Conservation (phyloP, 257 asterid species). For the Lycium barbarum region DNA sequence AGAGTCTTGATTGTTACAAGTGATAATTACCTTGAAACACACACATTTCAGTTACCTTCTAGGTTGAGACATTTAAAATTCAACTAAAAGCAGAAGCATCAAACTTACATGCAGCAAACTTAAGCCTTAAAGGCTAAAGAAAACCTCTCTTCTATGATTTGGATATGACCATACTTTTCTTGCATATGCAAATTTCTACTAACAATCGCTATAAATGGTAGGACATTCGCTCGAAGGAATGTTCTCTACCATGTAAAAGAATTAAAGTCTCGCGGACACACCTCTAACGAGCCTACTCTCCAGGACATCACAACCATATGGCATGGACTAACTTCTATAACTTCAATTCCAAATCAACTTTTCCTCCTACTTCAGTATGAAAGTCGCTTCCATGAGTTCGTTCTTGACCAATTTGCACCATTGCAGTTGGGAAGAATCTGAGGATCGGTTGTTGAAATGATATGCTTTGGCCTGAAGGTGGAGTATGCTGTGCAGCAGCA, state of each 20-base stretch:
- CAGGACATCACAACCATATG: not conserved
- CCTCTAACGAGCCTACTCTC: not conserved
- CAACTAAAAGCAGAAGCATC: not conserved
- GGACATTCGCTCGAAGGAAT: not conserved
- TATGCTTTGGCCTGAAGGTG: conserved; percentile 42
- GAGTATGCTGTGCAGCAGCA: conserved; percentile 33
- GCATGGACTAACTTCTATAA: conserved; percentile 41
- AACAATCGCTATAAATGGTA: not conserved
- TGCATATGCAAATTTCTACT: not conserved
- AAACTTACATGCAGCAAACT: too few relatives aligned
- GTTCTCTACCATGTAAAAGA: not conserved
- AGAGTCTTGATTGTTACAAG: not conserved
- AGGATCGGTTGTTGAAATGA: conserved; percentile 42
- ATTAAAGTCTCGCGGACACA: not conserved
- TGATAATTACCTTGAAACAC: not conserved
- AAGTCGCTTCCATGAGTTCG: conserved; percentile 37
- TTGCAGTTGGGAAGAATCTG: conserved; percentile 61
- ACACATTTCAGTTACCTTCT: too few relatives aligned
- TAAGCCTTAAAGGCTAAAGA: not conserved
- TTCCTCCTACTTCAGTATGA: conserved; percentile 48
- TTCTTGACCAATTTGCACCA: conserved; percentile 37
- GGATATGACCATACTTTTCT: not conserved
- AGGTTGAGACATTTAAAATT: not conserved
- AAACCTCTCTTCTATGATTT: not conserved
- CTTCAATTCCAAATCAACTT: conserved; percentile 71